Base-by-base conservation (phyloP, 768 basidiomycete genomes). In the Pulveroboletus sp. region DNA sequence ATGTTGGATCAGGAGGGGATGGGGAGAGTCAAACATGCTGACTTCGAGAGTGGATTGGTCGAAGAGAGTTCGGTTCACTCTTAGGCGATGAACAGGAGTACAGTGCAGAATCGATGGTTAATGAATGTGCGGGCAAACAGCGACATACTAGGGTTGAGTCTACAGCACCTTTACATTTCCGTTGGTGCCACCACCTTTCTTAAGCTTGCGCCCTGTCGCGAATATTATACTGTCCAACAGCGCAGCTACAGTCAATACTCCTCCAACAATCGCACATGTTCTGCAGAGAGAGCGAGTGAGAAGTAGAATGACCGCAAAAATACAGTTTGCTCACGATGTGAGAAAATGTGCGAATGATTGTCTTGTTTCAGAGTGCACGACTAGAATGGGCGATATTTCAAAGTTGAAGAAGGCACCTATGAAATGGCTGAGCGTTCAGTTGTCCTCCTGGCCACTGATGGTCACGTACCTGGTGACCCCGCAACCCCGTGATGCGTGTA, bases 291-390 rank as follows among this genome's bases (percentile, higher is more conserved):
- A 31, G 29, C 22, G 19, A 51, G 22, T 46, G 22, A 45, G 12
- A 44, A 12, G 51, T 26, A 31, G 14, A 7, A 17, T 14, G 19
- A 16, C 30, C 26, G 27, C 35, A 35, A 11, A 50, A 26, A 29
- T 6, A 42, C 9, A n/a, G 47, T 19, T n/a, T 14, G 78, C 93
- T 63, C 63, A 94, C 89, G 94, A 97, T 37, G 96, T 97, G 23
- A 98, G 72, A 77, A 98, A 98, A 71, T 99, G 96, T 3, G 96
- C 95, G 68, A 98, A 95, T 1, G 91, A 90, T 68, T 98, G 94
- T 47, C 93, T 79, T 29, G 81, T 85, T 64, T 98, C 95, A 11
- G 81, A 79, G 65, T 97, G 93, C 20, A 93, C 85, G 43, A 99
- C 87, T 42, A 90, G 85, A 62, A 99, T 93, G 12, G 94, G 95